phyloP scores from a whole-genome alignment of 352 stramenopile genomes.

The Phytophthora vignae region DNA sequence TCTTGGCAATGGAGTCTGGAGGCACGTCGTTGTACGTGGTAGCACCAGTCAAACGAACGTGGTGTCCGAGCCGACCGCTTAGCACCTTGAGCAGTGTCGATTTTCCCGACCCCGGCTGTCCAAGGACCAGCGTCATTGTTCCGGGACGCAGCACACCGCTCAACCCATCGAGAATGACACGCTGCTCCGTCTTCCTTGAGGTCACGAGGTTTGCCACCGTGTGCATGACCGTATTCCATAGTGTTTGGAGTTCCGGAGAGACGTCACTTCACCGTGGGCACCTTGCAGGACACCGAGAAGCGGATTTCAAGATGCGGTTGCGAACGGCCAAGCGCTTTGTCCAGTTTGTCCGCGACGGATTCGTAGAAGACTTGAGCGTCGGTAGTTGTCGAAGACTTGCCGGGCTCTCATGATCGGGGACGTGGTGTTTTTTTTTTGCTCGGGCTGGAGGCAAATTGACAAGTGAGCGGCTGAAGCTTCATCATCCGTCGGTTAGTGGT shows the following conservation, averaged over 20 bases:
- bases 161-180: conserved; percentile 30
- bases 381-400: too few relatives aligned
- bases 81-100: too few relatives aligned
- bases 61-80: too few relatives aligned
- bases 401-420: too few relatives aligned
- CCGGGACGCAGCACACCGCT: conserved; percentile 23
- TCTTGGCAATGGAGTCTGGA: conserved; percentile 3
- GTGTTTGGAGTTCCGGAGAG: conserved; percentile 15
- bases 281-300: conserved; percentile 18
- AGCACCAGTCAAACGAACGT: too few relatives aligned
- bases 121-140: conserved; percentile 23
- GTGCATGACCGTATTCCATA: conserved; percentile 8
- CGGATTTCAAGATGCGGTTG: conserved; percentile 44
- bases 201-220: background rate
- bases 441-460: conserved; percentile 1
- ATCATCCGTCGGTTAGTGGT: too few relatives aligned
- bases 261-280: background rate
- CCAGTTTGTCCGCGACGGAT: too few relatives aligned
- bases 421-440: too few relatives aligned
- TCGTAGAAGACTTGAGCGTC: too few relatives aligned
- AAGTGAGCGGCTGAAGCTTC: conserved; percentile 1
- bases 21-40: conserved; percentile 12
- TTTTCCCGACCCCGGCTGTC: conserved; percentile 3
- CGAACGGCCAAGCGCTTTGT: conserved; percentile 10
- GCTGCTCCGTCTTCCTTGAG: conserved; percentile 3